These are phyloP conservation scores for Acer saccharum DNA, from an alignment of 345 rosid genomes.

Conservation along the genomic window DNA sequence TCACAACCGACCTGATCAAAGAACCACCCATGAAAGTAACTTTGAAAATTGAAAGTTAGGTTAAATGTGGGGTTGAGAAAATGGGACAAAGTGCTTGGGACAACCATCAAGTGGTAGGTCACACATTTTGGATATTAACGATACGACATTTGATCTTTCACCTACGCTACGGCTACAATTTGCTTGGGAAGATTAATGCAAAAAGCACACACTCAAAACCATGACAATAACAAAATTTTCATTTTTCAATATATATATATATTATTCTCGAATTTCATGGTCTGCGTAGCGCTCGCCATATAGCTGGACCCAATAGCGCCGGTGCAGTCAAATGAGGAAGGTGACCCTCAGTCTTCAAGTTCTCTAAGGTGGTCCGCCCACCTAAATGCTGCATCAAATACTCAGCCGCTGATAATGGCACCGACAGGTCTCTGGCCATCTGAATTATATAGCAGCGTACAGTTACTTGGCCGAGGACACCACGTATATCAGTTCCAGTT, in stretches of 20 bases:
- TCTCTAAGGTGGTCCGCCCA: slow-evolving; percentile 48
- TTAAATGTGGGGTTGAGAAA: too few relatives aligned
- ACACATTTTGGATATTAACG: not conserved
- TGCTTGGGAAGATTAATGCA: not conserved
- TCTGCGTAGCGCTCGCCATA: slow-evolving; percentile 47
- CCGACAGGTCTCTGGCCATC: slow-evolving; percentile 46
- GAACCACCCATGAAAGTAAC: too few relatives aligned
- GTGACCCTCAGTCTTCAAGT: slow-evolving; percentile 48
- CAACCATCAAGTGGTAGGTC: not conserved
- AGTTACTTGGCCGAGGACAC: slow-evolving; percentile 43
- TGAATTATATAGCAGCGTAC: slow-evolving; percentile 50
- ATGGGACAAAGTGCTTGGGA: too few relatives aligned
- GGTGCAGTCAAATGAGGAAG: slow-evolving; percentile 58
- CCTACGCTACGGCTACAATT: not conserved
- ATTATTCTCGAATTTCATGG: slow-evolving; percentile 10
- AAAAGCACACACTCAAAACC: too few relatives aligned
- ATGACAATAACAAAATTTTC: too few relatives aligned
- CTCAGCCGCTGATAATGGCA: slow-evolving; percentile 45
- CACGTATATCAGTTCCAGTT: slow-evolving; percentile 45
- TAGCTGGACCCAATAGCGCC: slow-evolving; percentile 31
- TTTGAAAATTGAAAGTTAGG: too few relatives aligned
- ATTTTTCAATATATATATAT: too few relatives aligned
- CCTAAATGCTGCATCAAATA: slow-evolving; percentile 50
- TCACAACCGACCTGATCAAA: too few relatives aligned
- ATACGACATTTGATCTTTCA: not conserved